phyloP scores from a whole-genome alignment of 257 asterid genomes.

The Hygrophila difformis region DNA sequence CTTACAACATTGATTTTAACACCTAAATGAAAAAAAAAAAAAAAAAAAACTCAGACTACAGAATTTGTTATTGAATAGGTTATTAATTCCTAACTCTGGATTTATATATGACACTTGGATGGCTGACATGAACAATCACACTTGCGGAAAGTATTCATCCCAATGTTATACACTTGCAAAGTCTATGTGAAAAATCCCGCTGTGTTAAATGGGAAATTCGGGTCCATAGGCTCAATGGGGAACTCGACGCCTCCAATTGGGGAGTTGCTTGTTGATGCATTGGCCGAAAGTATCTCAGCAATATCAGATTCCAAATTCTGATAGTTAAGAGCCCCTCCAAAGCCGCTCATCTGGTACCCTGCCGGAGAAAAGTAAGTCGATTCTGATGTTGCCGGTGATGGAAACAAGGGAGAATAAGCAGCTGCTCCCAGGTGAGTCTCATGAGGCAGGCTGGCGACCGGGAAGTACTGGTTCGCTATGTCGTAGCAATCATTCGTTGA shows the following conservation, averaged over 20 bases:
- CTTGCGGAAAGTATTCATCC: too few relatives aligned
- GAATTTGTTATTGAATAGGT: too few relatives aligned
- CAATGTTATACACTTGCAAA: too few relatives aligned
- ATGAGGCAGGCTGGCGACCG: conserved; percentile 30
- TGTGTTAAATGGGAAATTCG: conserved; percentile 36
- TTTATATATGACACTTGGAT: too few relatives aligned
- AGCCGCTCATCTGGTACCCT: conserved; percentile 18
- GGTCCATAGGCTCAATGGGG: conserved; percentile 27
- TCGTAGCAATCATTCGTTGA: conserved; percentile 32
- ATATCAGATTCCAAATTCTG: conserved; percentile 8
- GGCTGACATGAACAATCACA: too few relatives aligned
- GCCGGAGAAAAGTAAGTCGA: conserved; percentile 27
- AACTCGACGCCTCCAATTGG: conserved; percentile 54
- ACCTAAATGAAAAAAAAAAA: too few relatives aligned
- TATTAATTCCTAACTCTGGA: too few relatives aligned
- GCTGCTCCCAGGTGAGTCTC: conserved; percentile 34
- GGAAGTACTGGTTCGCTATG: conserved; percentile 27
- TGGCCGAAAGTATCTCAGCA: conserved; percentile 36
- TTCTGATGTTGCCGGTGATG: conserved; percentile 35
- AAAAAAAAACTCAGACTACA: too few relatives aligned
- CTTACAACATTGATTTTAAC: too few relatives aligned
- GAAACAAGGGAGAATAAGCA: conserved; percentile 33
- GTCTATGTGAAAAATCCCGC: conserved; percentile 36
- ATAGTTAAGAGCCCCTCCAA: conserved; percentile 8
- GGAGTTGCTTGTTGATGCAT: conserved; percentile 50